These are phyloP conservation scores for Tuber indicum DNA, from an alignment of 495 filamentous ascomycete species.

Conservation along the genomic window DNA sequence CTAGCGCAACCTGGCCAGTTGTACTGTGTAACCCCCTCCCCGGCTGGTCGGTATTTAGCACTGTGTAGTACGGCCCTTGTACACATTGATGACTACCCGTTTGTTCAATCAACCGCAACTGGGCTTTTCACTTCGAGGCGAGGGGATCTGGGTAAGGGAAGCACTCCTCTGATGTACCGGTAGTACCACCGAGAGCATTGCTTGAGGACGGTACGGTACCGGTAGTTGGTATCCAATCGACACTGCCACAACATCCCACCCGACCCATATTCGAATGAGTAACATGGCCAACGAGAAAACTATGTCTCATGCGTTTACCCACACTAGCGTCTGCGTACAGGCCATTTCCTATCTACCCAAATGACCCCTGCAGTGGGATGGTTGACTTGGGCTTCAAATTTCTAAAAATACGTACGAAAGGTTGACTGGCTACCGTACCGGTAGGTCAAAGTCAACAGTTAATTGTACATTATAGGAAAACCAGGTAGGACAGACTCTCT, in stretches of 20 bases:
- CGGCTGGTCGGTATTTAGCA: too few relatives aligned
- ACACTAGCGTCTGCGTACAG: background rate
- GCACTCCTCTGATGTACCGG: background rate
- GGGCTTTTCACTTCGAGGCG: background rate
- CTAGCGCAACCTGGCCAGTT: too few relatives aligned
- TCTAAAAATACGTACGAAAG: background rate
- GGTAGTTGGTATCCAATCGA: background rate
- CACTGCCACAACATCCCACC: background rate
- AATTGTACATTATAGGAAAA: background rate
- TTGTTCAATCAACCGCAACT: background rate
- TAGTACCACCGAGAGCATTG: background rate
- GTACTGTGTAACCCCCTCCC: too few relatives aligned
- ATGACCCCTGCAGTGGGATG: background rate
- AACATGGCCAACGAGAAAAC: background rate
- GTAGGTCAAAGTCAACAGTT: too few relatives aligned
- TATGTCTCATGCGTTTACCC: background rate
- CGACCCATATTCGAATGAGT: background rate
- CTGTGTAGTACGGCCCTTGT: too few relatives aligned
- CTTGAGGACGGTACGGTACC: too few relatives aligned
- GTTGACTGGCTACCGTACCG: background rate
- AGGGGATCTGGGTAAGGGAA: background rate
- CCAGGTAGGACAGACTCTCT: background rate
- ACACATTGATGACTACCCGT: too few relatives aligned
- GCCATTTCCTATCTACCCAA: background rate
- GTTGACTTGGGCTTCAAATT: background rate